Conservation (phyloP, 768 basidiomycete genomes). For the Trametes cubensis region DNA sequence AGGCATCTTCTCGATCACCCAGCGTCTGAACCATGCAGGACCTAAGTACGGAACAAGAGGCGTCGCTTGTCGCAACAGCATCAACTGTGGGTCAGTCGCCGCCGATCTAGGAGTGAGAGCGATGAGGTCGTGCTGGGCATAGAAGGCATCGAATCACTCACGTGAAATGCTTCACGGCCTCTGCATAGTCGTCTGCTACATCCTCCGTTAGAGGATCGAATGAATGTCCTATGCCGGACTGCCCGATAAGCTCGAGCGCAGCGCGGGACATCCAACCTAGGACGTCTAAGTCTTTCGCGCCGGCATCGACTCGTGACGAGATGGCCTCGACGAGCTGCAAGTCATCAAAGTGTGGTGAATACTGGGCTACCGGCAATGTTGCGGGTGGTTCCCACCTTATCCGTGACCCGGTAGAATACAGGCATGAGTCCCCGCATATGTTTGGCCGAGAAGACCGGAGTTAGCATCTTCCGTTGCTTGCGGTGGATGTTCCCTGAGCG, state of each 20-base stretch:
- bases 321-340: slow-evolving; percentile 28
- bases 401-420: slow-evolving; percentile 21
- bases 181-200: slow-evolving; percentile 25
- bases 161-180: slow-evolving; percentile 29
- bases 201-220: slow-evolving; percentile 30
- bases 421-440: slow-evolving; percentile 22
- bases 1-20: slow-evolving; percentile 39
- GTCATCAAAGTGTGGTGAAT: background rate
- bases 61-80: slow-evolving; percentile 21
- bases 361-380: background rate
- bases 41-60: slow-evolving; percentile 22
- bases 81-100: slow-evolving; percentile 2
- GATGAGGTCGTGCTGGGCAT: background rate
- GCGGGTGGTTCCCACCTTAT: slow-evolving; percentile 11
- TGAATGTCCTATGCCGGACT: slow-evolving; percentile 32
- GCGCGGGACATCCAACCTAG: slow-evolving; percentile 31
- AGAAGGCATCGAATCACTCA: slow-evolving; percentile 7
- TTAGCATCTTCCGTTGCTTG: slow-evolving; percentile 30
- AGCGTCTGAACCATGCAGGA: slow-evolving; percentile 36
- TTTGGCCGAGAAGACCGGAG: slow-evolving; percentile 19
- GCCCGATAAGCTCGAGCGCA: slow-evolving; percentile 33
- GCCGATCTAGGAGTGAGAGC: background rate
- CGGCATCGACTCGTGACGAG: slow-evolving; percentile 6
- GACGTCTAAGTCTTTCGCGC: slow-evolving; percentile 26
- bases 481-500: slow-evolving; percentile 26